Evolutionary conservation across 2,329 filamentous ascomycete species (phyloP), one percentile per base, ranked within the genome.

Genomic region (Neofusicoccum ribis): DNA sequence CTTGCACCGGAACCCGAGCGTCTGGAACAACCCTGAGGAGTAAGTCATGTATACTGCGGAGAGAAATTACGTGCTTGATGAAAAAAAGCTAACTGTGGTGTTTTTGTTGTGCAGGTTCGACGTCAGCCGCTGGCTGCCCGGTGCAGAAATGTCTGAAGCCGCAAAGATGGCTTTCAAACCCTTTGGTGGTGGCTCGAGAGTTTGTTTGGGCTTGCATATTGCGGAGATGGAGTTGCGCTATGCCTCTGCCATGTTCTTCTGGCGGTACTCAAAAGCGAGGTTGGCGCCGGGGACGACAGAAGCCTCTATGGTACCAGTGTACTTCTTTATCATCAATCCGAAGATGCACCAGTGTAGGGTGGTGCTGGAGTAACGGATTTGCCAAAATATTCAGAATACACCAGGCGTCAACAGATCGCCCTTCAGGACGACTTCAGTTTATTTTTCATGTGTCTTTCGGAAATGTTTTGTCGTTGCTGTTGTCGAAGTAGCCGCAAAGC

Each of bases 191-290:
- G 89, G 89, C 0, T 86, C 88, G 0, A 80, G 89, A 27, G 88
- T 89, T 76, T 91, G 89, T 69, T 80, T 92, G 5, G 89, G 89
- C 0, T 85, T 87, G 3, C 88, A 91, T 69, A 86, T 91, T 68
- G 89, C 89, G 0, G 76, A 78, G 20, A 85, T 85, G 74, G 85
- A 88, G 69, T 69, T 88, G 36, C 78, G 85, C 9, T 79, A 85
- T 41, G 83, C 79, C 0, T 77, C 81, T 0, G 82, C 84, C 0
- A 74, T 79, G 4, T 86, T 88, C 72, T 86, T 87, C 71, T 76
- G 79, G 0, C 74, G 80, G 36, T 85, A 81, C 67, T 69, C 65
- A 27, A 73, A 73, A 0, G 69, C 75, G 1, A 66, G 67, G 44
- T 54, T 79, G 39, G 72, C 70, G 0, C 62, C 64, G 9, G 67